Percentiles rank a stretch among this genome's conserved stretches.
These are phyloP conservation scores for Metschnikowia henanensis DNA, from an alignment of 805 yeast species.

Conservation along the genomic window DNA sequence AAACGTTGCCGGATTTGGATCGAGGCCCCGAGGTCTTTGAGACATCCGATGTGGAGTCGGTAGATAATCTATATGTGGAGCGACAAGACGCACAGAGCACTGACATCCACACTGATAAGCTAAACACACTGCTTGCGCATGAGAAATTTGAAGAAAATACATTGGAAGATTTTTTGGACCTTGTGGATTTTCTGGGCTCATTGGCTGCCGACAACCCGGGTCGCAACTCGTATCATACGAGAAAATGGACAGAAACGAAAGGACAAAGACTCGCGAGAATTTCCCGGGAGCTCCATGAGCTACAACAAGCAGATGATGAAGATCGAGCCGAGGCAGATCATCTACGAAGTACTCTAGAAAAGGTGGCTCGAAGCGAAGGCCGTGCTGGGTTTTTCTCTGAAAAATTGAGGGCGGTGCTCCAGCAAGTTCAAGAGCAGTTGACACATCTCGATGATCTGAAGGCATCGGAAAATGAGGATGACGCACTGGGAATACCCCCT, in stretches of 20 bases:
- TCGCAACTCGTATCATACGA: conserved; percentile 2
- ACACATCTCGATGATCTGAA: background rate
- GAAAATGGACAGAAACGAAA: conserved; percentile 31
- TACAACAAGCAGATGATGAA: conserved; percentile 19
- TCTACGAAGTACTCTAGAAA: conserved; percentile 3
- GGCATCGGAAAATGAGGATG: background rate
- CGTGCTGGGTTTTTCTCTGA: conserved; percentile 5
- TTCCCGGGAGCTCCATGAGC: conserved; percentile 38
- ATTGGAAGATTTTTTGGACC: conserved; percentile 18
- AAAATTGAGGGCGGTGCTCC: background rate
- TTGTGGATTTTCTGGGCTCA: conserved; percentile 41
- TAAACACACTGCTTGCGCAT: conserved; percentile 20
- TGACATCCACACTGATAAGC: conserved; percentile 16
- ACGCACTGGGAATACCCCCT: background rate
- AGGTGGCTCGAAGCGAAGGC: conserved; percentile 3
- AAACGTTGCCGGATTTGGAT: conserved; percentile 11
- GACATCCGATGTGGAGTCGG: conserved; percentile 46
- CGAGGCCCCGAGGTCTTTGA: conserved; percentile 39
- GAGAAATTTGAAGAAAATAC: conserved; percentile 25
- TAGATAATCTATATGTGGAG: conserved; percentile 16
- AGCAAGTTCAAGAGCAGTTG: conserved; percentile 6
- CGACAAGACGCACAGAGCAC: conserved; percentile 1
- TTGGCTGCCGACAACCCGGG: conserved; percentile 15
- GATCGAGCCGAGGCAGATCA: conserved; percentile 3
- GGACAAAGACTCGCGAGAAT: conserved; percentile 41